Conservation (phyloP, 257 asterid genomes). For the Cordia subcordata region DNA sequence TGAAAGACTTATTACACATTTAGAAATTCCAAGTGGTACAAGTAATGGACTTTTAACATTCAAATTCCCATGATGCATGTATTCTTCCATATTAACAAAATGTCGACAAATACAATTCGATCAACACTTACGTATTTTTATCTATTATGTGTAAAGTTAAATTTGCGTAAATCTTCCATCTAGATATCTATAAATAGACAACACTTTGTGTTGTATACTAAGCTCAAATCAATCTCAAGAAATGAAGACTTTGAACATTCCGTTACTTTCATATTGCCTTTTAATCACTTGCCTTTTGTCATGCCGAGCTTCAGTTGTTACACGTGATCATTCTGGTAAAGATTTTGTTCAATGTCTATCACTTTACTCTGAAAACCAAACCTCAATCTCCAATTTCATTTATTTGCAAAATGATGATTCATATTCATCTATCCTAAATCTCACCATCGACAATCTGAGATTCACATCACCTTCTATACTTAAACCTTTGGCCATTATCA, state of each 20-base stretch:
- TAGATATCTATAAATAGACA: background rate
- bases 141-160: too few species aligned
- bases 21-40: too few species aligned
- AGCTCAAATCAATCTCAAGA: background rate
- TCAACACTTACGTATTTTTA: too few species aligned
- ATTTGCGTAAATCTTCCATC: too few species aligned
- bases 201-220: background rate
- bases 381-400: background rate
- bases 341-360: background rate
- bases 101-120: too few species aligned
- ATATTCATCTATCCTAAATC: conserved; percentile 5
- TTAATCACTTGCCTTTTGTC: background rate
- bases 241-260: background rate
- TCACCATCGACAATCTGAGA: background rate
- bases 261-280: background rate
- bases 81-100: too few species aligned
- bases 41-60: too few species aligned
- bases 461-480: background rate
- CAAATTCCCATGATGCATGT: too few species aligned
- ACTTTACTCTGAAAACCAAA: background rate
- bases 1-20: too few species aligned
- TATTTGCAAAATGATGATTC: conserved; percentile 7
- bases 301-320: background rate
- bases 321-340: background rate
- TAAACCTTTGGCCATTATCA: conserved; percentile 25